A percentile compares a stretch with the other conserved stretches of the same genome.
phyloP scores from a whole-genome alignment of 1,284 basidiomycete genomes.

The Melampsora medusae region DNA sequence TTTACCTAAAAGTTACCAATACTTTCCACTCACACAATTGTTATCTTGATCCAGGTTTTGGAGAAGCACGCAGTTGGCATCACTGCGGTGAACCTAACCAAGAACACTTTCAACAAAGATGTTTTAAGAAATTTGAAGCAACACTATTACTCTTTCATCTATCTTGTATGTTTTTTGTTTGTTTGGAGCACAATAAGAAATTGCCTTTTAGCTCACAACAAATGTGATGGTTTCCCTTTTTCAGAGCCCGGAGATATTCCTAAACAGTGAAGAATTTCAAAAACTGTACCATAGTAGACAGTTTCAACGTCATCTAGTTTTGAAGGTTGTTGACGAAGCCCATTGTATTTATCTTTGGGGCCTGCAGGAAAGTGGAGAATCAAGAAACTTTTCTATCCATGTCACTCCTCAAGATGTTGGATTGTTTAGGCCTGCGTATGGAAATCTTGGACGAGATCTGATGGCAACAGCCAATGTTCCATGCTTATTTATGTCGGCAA shows the following conservation, averaged over 20 bases:
- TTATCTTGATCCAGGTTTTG: background rate
- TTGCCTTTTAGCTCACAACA: too few relatives aligned
- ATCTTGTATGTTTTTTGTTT: background rate
- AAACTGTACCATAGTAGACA: background rate
- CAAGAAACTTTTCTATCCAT: background rate
- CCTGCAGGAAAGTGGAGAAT: background rate
- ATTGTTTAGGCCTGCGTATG: background rate
- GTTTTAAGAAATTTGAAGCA: background rate
- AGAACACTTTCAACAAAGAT: background rate
- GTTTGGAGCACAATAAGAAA: too few relatives aligned
- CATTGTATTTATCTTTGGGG: constrained; percentile 18
- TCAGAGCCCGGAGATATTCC: constrained; percentile 5
- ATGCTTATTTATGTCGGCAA: background rate
- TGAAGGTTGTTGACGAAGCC: constrained; percentile 5
- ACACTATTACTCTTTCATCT: background rate
- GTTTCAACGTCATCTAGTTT: background rate
- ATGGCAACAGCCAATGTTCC: background rate
- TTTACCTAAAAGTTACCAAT: background rate
- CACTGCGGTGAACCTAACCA: background rate
- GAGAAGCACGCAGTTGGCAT: background rate
- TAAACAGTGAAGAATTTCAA: background rate
- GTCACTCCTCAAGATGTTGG: background rate
- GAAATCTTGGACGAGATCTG: background rate
- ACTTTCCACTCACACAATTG: too few relatives aligned
- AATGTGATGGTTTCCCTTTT: background rate